Percentiles rank a stretch among this genome's conserved stretches.
These are phyloP conservation scores for Sextonia rubra DNA, from an alignment of 164 flowering plant species.

Conservation along the genomic window DNA sequence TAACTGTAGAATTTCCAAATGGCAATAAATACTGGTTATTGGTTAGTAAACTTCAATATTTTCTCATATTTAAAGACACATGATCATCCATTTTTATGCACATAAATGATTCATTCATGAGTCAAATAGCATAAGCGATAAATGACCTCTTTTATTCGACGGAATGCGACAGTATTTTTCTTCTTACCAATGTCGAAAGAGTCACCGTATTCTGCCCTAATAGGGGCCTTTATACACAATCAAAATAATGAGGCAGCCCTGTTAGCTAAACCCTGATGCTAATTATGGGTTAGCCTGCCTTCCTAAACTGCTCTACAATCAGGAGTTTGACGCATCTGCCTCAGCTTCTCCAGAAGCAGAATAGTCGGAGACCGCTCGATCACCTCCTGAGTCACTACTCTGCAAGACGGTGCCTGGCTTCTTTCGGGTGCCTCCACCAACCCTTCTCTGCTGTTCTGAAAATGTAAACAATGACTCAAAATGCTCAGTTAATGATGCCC, in stretches of 20 bases:
- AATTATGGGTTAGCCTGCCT: constrained; percentile 9
- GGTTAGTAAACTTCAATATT: too few species aligned
- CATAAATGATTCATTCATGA: too few species aligned
- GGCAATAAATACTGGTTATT: too few species aligned
- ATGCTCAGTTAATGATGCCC: neutral
- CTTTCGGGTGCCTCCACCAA: constrained; percentile 30
- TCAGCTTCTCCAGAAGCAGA: constrained; percentile 54
- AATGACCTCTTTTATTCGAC: neutral
- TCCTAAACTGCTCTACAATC: constrained; percentile 8
- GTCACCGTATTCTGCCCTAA: constrained; percentile 19
- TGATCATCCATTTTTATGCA: too few species aligned
- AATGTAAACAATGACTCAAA: neutral
- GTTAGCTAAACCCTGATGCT: constrained; percentile 4
- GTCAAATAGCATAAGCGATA: too few species aligned
- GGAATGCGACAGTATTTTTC: neutral
- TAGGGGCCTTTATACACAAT: constrained; percentile 29
- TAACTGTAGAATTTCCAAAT: too few species aligned
- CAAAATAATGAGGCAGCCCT: constrained; percentile 11
- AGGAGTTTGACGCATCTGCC: constrained; percentile 31
- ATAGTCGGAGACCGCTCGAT: constrained; percentile 28
- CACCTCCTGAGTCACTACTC: constrained; percentile 38
- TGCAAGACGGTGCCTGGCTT: constrained; percentile 23
- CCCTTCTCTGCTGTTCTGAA: constrained; percentile 55
- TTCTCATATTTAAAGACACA: too few species aligned
- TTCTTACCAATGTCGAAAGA: neutral